A percentile compares a stretch with the other conserved stretches of the same genome.
phyloP scores from a whole-genome alignment of 1,139 yeast genomes.

The Saccharomycopsis hybrid region DNA sequence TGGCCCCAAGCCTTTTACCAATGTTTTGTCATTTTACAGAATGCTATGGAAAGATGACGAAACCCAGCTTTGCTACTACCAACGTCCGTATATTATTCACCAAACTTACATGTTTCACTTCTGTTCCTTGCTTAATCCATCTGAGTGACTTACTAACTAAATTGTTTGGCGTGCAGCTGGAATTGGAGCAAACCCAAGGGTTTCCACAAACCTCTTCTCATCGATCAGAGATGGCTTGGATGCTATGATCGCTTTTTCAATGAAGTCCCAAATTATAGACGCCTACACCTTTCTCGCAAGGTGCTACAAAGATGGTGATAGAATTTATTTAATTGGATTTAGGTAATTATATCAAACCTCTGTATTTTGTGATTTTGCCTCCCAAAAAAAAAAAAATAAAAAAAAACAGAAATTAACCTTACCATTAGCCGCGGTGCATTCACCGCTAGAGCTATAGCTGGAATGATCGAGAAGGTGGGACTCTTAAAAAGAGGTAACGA shows the following conservation, averaged over 20 bases:
- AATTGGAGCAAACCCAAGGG: slow-evolving; percentile 45
- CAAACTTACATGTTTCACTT: too few species aligned
- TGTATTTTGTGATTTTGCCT: too few species aligned
- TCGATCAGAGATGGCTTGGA: slow-evolving; percentile 34
- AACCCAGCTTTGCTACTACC: slow-evolving; percentile 51
- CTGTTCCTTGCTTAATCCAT: too few species aligned
- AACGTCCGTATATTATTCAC: slow-evolving; percentile 32
- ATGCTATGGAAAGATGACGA: slow-evolving; percentile 41
- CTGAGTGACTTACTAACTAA: neutral
- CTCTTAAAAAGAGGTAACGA: slow-evolving; percentile 47
- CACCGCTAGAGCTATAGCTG: slow-evolving; percentile 53
- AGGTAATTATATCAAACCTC: slow-evolving; percentile 28
- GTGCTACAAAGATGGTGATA: slow-evolving; percentile 43
- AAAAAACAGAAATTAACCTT: slow-evolving; percentile 5
- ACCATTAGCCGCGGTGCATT: slow-evolving; percentile 52
- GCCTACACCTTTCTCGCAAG: slow-evolving; percentile 50
- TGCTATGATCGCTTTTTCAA: slow-evolving; percentile 45
- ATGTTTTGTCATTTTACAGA: slow-evolving; percentile 47
- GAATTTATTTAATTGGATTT: slow-evolving; percentile 51
- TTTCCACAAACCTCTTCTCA: slow-evolving; percentile 31
- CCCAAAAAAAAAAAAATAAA: neutral
- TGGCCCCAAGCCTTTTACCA: slow-evolving; percentile 50
- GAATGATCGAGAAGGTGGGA: slow-evolving; percentile 59
- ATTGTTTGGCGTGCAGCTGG: slow-evolving; percentile 35
- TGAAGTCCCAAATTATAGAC: slow-evolving; percentile 48